Conservation (phyloP, 495 filamentous ascomycete genomes). For the Schizothecium vesticola region DNA sequence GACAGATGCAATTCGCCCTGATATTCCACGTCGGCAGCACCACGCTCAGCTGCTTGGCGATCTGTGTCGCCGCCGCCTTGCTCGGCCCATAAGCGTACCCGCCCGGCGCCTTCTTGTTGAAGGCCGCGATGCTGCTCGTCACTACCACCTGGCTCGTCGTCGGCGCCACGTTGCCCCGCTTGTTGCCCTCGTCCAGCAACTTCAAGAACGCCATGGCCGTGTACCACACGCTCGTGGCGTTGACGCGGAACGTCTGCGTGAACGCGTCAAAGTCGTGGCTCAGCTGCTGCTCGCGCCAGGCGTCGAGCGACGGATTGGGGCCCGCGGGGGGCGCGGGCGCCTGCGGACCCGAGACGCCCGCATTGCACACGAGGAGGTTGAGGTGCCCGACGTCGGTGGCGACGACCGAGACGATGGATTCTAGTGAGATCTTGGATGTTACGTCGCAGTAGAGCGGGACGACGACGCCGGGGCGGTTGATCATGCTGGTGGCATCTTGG, state of each 20-base stretch:
- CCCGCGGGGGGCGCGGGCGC: slow-evolving; percentile 20
- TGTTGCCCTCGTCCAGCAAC: slow-evolving; percentile 59
- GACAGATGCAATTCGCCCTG: slow-evolving; percentile 59
- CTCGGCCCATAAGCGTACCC: slow-evolving; percentile 56
- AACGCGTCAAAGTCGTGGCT: slow-evolving; percentile 52
- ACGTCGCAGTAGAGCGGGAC: slow-evolving; percentile 62
- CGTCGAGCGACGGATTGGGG: slow-evolving; percentile 39
- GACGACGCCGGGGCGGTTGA: slow-evolving; percentile 36
- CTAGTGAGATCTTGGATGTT: slow-evolving; percentile 56
- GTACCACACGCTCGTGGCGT: slow-evolving; percentile 56
- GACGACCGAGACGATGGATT: slow-evolving; percentile 47
- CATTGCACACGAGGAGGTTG: slow-evolving; percentile 64
- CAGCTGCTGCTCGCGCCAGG: slow-evolving; percentile 49
- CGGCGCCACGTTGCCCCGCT: slow-evolving; percentile 44
- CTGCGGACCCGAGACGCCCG: slow-evolving; percentile 55
- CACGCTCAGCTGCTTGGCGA: slow-evolving; percentile 58
- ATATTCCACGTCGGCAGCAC: slow-evolving; percentile 54
- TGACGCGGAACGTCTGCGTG: slow-evolving; percentile 53
- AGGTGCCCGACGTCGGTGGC: slow-evolving; percentile 52
- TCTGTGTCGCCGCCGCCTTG: slow-evolving; percentile 59
- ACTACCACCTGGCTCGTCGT: slow-evolving; percentile 58
- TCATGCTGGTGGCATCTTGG: slow-evolving; percentile 39
- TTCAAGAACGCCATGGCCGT: slow-evolving; percentile 59
- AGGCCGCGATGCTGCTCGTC: slow-evolving; percentile 57
- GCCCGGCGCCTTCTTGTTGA: slow-evolving; percentile 50